phyloP scores from a whole-genome alignment of 108 stramenopile genomes.

The Parietichytrium sp. region DNA sequence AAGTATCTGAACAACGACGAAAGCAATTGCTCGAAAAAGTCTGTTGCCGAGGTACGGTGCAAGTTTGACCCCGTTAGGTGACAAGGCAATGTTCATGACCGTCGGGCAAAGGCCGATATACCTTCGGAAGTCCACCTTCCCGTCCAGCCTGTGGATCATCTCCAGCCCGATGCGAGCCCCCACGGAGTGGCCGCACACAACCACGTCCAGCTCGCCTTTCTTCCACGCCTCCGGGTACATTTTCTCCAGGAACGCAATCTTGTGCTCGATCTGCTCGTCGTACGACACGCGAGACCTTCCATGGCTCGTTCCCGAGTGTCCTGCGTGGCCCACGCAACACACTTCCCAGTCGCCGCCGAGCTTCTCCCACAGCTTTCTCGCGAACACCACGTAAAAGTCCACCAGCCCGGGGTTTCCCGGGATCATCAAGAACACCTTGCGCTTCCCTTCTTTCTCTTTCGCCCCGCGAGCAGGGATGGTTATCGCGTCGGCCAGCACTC shows the following conservation, averaged over 20 bases:
- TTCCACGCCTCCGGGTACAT: neutral
- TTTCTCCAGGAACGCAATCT: neutral
- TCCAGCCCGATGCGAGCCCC: conserved; percentile 26
- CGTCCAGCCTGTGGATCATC: neutral
- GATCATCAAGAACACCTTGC: neutral
- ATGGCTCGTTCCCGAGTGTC: neutral
- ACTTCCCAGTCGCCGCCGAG: neutral
- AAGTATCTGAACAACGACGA: neutral
- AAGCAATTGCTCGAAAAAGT: neutral
- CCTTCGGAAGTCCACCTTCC: neutral
- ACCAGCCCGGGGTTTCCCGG: conserved; percentile 25
- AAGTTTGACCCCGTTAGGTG: neutral
- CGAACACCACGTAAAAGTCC: conserved; percentile 9
- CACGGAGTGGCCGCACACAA: conserved; percentile 3
- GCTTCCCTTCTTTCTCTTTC: no score
- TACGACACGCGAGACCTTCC: neutral
- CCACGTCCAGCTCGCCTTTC: neutral
- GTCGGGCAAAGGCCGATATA: conserved; percentile 30
- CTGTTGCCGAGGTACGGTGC: neutral
- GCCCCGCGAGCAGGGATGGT: no score
- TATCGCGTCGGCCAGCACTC: no score
- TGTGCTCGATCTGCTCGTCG: conserved; percentile 29
- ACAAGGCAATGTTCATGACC: conserved; percentile 32
- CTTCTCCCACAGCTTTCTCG: neutral
- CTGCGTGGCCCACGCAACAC: neutral